A percentile compares a stretch with the other conserved stretches of the same genome.
Conservation (phyloP, 495 filamentous ascomycete genomes). For the Penicillium cosmopolitanum region DNA sequence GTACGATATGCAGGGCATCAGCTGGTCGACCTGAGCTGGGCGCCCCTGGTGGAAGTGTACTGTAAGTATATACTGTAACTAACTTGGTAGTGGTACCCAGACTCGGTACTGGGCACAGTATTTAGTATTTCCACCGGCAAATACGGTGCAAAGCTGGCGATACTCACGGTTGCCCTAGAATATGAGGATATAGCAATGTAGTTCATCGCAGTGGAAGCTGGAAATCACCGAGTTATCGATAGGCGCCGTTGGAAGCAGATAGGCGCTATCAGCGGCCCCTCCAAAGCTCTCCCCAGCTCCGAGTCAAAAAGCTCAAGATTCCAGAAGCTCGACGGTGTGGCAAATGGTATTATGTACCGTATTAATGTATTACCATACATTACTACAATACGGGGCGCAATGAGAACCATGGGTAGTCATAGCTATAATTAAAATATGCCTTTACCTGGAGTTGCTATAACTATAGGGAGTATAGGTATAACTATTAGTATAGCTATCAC, state of each 20-base stretch:
- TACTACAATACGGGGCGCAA: slow-evolving; percentile 4
- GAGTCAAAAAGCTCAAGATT: slow-evolving; percentile 20
- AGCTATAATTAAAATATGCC: too few species aligned
- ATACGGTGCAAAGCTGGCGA: too few species aligned
- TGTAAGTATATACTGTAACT: background rate
- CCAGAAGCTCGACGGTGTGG: slow-evolving; percentile 33
- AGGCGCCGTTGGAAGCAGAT: slow-evolving; percentile 13
- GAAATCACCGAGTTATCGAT: background rate
- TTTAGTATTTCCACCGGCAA: too few species aligned
- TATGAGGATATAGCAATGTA: too few species aligned
- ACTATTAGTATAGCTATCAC: too few species aligned
- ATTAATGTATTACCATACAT: background rate
- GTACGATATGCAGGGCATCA: slow-evolving; percentile 7
- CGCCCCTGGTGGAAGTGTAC: background rate
- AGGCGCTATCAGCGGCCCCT: slow-evolving; percentile 39
- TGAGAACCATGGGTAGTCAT: too few species aligned
- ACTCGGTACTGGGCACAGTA: background rate
- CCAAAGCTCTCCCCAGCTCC: slow-evolving; percentile 24
- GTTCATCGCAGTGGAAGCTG: too few species aligned
- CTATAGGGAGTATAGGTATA: too few species aligned
- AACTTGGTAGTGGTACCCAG: too few species aligned
- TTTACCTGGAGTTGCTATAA: too few species aligned
- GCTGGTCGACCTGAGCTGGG: background rate
- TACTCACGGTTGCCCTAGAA: too few species aligned
- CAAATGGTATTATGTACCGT: slow-evolving; percentile 26